Percentiles rank a stretch among this genome's conserved stretches.
These are phyloP conservation scores for Aspergillus funiculosus DNA, from an alignment of 495 filamentous ascomycete genomes.

Conservation along the genomic window DNA sequence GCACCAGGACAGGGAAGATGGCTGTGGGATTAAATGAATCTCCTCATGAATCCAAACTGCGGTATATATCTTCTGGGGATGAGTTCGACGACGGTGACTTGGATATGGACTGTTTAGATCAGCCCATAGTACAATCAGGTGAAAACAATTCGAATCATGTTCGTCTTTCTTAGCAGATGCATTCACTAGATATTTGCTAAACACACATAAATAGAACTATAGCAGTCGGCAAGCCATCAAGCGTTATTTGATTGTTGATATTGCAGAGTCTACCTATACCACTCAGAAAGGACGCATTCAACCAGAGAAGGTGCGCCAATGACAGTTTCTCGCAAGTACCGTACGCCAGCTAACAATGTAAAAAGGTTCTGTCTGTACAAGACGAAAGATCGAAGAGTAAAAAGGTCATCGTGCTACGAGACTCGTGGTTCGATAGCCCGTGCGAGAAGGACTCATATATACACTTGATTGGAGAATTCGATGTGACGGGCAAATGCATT, in stretches of 20 bases:
- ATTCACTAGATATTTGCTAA: slow-evolving; percentile 37
- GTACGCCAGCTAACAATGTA: slow-evolving; percentile 23
- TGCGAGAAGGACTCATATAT: slow-evolving; percentile 68
- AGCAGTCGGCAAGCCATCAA: slow-evolving; percentile 67
- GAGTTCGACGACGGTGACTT: slow-evolving; percentile 44
- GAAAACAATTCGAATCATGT: slow-evolving; percentile 31
- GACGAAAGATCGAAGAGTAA: slow-evolving; percentile 60
- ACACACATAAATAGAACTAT: slow-evolving; percentile 40
- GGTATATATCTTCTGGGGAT: slow-evolving; percentile 29
- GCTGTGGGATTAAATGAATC: neutral
- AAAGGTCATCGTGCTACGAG: slow-evolving; percentile 70
- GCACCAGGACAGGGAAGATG: neutral
- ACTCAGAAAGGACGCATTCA: slow-evolving; percentile 53
- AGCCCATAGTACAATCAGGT: slow-evolving; percentile 36
- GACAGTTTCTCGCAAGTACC: neutral
- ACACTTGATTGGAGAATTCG: slow-evolving; percentile 79
- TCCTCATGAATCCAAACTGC: slow-evolving; percentile 3
- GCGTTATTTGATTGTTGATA: slow-evolving; percentile 70
- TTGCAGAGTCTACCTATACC: slow-evolving; percentile 60
- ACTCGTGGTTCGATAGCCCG: slow-evolving; percentile 76
- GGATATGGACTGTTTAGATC: slow-evolving; percentile 41
- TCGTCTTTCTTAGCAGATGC: slow-evolving; percentile 40
- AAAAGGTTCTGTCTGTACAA: slow-evolving; percentile 68
- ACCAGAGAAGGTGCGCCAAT: slow-evolving; percentile 61
- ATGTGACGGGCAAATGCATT: slow-evolving; percentile 56